Conservation (phyloP, 2,329 filamentous ascomycete genomes). For the Aspergillus intermedius region DNA sequence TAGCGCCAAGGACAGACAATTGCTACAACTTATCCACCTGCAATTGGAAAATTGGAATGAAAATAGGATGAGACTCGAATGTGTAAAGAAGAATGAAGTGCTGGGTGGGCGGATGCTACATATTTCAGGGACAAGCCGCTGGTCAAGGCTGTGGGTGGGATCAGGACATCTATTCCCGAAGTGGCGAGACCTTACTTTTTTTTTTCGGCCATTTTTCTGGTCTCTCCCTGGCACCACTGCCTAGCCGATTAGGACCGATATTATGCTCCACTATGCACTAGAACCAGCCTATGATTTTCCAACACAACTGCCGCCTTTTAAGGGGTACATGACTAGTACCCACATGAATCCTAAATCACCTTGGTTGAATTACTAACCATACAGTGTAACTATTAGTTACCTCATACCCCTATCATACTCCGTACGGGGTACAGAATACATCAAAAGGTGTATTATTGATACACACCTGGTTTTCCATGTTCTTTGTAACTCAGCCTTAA, state of each 20-base stretch:
- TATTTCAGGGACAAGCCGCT: slow-evolving; percentile 15
- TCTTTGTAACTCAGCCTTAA: not conserved
- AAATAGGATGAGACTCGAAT: slow-evolving; percentile 1
- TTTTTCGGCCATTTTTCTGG: slow-evolving; percentile 7
- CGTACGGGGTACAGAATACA: not conserved
- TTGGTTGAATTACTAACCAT: not conserved
- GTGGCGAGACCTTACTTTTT: slow-evolving; percentile 26
- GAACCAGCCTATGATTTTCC: not conserved
- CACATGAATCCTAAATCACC: not conserved
- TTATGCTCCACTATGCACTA: not conserved
- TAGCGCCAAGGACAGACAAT: not conserved
- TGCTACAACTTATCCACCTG: not conserved
- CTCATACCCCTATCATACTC: not conserved
- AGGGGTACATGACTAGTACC: not conserved
- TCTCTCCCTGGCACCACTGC: slow-evolving; percentile 26
- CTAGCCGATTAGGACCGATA: slow-evolving; percentile 25
- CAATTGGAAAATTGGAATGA: not conserved
- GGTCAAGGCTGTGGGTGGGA: slow-evolving; percentile 11
- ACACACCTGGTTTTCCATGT: not conserved
- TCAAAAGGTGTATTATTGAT: too few species aligned
- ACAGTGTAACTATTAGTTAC: not conserved
- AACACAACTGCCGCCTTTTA: not conserved
- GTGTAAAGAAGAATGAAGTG: slow-evolving; percentile 3
- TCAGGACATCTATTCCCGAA: slow-evolving; percentile 23
- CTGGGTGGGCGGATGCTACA: slow-evolving; percentile 2